Percentiles rank a stretch among this genome's conserved stretches.
Evolutionary conservation across 2,329 filamentous ascomycete species (phyloP).

Genomic region (Podosphaera aphanis): DNA sequence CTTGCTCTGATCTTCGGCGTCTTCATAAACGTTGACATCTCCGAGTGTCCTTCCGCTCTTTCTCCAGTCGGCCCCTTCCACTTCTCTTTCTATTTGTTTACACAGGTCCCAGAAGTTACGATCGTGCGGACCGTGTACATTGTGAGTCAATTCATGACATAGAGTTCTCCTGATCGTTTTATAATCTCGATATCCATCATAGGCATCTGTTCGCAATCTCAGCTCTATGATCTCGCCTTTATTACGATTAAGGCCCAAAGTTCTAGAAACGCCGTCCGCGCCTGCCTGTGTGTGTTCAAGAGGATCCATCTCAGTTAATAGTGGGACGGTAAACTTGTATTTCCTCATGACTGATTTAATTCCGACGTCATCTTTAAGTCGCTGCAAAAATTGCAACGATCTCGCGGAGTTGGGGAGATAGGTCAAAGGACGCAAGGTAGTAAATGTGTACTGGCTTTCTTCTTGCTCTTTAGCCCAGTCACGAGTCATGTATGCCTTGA

Average conservation of each 20-base stretch:
- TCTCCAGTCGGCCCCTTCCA: conserved; percentile 58
- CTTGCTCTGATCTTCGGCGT: conserved; percentile 43
- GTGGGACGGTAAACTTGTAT: conserved; percentile 61
- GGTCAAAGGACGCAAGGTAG: conserved; percentile 47
- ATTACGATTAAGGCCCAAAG: conserved; percentile 72
- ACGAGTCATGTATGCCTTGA: conserved; percentile 19
- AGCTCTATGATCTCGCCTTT: conserved; percentile 76
- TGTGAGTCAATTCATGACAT: conserved; percentile 88
- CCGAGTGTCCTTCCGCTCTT: conserved; percentile 41
- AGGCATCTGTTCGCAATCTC: conserved; percentile 71
- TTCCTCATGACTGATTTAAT: conserved; percentile 64
- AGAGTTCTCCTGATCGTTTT: conserved; percentile 74
- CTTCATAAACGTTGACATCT: conserved; percentile 32
- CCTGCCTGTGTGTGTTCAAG: conserved; percentile 47
- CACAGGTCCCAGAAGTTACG: conserved; percentile 75
- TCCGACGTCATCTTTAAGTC: conserved; percentile 60
- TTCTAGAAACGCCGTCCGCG: conserved; percentile 50
- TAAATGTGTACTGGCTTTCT: conserved; percentile 55
- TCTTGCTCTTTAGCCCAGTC: conserved; percentile 22
- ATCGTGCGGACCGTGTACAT: conserved; percentile 69
- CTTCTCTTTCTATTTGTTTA: conserved; percentile 67
- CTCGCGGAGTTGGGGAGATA: conserved; percentile 57
- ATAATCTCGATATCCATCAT: conserved; percentile 86
- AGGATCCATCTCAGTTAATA: conserved; percentile 93
- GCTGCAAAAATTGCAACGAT: conserved; percentile 46